Base-by-base conservation (phyloP, 768 basidiomycete genomes). In the Serendipita sp. region DNA sequence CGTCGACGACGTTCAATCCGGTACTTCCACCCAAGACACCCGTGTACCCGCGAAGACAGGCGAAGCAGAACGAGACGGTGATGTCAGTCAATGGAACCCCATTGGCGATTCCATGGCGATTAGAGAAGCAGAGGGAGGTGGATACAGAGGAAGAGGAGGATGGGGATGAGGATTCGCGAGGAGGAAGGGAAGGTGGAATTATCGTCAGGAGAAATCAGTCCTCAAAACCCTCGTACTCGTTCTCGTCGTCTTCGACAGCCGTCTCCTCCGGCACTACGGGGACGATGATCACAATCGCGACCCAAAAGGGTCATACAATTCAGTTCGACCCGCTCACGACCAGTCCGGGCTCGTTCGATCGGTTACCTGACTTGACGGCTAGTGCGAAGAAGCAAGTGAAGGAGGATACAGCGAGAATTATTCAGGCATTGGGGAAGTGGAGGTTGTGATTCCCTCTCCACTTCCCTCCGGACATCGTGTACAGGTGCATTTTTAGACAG, bases 381-480 rank as follows among this genome's bases (percentile, higher is more conserved):
- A 86, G 85, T 69, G 88, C 89, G 47, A 91, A 90, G 79, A 88
- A 88, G 71, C 83, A 88, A 68, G 89, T 88, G 23, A 82, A 81
- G 69, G 79, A 83, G 52, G 89, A 91, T 67, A 87, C 90, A 83
- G 78, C 81, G 3, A 76, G 82, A 65, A 75, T 91, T 36, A 82
- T 90, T 44, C 82, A 84, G 70, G 84, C 88, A 32, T 81, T 89
- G 36, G 81, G 85, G 63, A 86, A 88, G 69, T 91, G 89, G 89
- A 84, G 81, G 66, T 81, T 88, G 63, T 73, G 35, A 35, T 51
- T 51, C 30, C 48, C 38, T 41, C 13, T 41, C 38, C 13, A 5
- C 7, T 41, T 41, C 7, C 38, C 1, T 41, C 13, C 13, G 38
- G 38, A 41, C 13, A 41, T 41, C 38, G 7, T 41, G 23, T 41